Evolutionary conservation across 1,139 yeast species (phyloP).

Genomic region (Diutina pseudorugosa): DNA sequence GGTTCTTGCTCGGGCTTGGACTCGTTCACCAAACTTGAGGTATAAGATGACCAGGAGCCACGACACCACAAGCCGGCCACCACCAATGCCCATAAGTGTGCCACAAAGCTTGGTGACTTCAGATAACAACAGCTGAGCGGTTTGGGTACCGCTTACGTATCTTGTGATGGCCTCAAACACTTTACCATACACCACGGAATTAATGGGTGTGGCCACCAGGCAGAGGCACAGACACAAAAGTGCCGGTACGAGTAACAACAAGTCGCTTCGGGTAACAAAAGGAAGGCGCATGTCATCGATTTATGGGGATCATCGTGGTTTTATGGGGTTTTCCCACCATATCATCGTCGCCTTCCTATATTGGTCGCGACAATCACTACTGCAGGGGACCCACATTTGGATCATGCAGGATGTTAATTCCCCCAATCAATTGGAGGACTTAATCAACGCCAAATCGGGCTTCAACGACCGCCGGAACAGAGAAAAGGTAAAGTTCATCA

Average conservation of each 20-base stretch:
- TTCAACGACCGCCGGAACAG: background rate
- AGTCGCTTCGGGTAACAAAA: background rate
- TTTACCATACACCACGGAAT: slow-evolving; percentile 55
- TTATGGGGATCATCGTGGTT: background rate
- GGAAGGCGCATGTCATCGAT: background rate
- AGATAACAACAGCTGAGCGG: slow-evolving; percentile 20
- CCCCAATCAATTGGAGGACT: background rate
- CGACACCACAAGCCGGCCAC: slow-evolving; percentile 33
- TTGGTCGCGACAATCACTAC: background rate
- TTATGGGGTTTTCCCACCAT: background rate
- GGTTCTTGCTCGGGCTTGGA: slow-evolving; percentile 45
- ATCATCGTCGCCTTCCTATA: background rate
- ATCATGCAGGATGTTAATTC: background rate
- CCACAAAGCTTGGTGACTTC: slow-evolving; percentile 20
- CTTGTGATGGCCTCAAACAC: slow-evolving; percentile 41
- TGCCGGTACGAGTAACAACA: background rate
- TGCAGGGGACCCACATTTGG: background rate
- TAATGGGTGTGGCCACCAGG: slow-evolving; percentile 31
- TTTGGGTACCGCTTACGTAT: slow-evolving; percentile 5
- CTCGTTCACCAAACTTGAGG: slow-evolving; percentile 65
- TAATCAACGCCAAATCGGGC: background rate
- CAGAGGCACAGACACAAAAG: background rate
- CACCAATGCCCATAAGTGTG: slow-evolving; percentile 46
- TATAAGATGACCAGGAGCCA: slow-evolving; percentile 51
- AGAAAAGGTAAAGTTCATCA: background rate